Evolutionary conservation across 495 filamentous ascomycete species (phyloP), one percentile per base, ranked within the genome.

Genomic region (Bathelium albidoporum): DNA sequence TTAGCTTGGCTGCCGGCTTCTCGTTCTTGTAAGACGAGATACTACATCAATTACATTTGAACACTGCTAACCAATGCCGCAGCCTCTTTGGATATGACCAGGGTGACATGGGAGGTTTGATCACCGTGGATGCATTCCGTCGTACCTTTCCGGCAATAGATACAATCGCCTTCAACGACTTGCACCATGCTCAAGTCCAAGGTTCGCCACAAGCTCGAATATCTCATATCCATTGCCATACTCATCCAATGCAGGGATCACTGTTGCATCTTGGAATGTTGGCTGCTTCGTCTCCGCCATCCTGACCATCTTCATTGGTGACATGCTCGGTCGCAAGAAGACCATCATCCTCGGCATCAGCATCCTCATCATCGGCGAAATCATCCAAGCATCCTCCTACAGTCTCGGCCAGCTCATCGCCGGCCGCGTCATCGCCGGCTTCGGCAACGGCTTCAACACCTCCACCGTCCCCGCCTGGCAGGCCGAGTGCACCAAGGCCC

Each of bases 381-480:
- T 80, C 29, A 73, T 91, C 32, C 88, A 90, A 70, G 76, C 77
- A 22, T 83, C 81, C 7, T 79, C 88, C 1, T 86, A 77, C 63
- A 72, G 72, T 0, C 71, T 88, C 31, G 78, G 79, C 2, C 87
- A 89, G 36, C 80, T 89, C 59, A 85, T 89, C 52, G 72, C 83
- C 18, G 87, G 84, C 9, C 77, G 87, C 39, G 72, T 89, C 34
- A 78, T 90, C 36, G 87, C 87, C 1, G 87, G 85, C 16, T 70
- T 87, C 61, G 85, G 85, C 3, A 86, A 86, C 60, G 85, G 83
- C 49, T 80, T 87, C 71, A 85, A 85, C 66, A 85, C 85, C 1
- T 82, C 84, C 0, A 87, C 83, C 0, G 83, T 89, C 14, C 88
- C 89, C 0, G 87, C 85, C 0, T 92, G 87, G 87, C 88, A 90